phyloP scores from a whole-genome alignment of 2,329 filamentous ascomycete genomes.

The Biscogniauxia marginata region DNA sequence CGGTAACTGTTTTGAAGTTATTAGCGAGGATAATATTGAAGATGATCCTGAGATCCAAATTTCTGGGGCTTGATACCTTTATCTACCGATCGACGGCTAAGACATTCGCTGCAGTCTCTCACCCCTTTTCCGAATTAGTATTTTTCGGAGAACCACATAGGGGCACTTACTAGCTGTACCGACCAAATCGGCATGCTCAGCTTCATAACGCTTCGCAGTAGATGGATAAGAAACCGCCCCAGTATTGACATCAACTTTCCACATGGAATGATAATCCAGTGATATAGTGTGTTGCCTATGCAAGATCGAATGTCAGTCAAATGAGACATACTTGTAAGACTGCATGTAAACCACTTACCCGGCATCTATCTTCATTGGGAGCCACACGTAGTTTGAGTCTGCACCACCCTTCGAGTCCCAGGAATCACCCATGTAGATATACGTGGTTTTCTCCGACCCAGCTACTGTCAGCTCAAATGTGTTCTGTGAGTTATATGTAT shows the following conservation, averaged over 20 bases:
- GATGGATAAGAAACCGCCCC: slow-evolving; percentile 34
- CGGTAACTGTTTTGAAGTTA: slow-evolving; percentile 15
- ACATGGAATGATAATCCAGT: slow-evolving; percentile 40
- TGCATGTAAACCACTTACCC: slow-evolving; percentile 19
- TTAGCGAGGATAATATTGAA: slow-evolving; percentile 4
- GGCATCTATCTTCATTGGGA: slow-evolving; percentile 36
- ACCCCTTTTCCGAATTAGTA: slow-evolving; percentile 11
- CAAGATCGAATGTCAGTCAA: neutral
- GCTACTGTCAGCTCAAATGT: slow-evolving; percentile 36
- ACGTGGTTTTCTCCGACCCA: slow-evolving; percentile 33
- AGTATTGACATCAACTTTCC: slow-evolving; percentile 39
- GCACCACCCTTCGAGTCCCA: slow-evolving; percentile 37
- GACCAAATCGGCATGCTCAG: slow-evolving; percentile 28
- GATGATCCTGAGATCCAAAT: neutral
- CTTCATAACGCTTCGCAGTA: slow-evolving; percentile 36
- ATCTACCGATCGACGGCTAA: slow-evolving; percentile 20
- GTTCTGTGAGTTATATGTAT: slow-evolving; percentile 38
- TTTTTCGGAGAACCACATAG: neutral
- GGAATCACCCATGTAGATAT: slow-evolving; percentile 38
- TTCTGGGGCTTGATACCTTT: slow-evolving; percentile 7
- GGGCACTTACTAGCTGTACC: slow-evolving; percentile 28
- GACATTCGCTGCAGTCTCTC: slow-evolving; percentile 16
- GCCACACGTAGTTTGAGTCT: slow-evolving; percentile 39
- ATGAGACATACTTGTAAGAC: neutral
- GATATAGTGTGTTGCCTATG: slow-evolving; percentile 30